Evolutionary conservation across 257 asterid species (phyloP), one percentile per base, ranked within the genome.

Genomic region (Nicotiana tabacum): DNA sequence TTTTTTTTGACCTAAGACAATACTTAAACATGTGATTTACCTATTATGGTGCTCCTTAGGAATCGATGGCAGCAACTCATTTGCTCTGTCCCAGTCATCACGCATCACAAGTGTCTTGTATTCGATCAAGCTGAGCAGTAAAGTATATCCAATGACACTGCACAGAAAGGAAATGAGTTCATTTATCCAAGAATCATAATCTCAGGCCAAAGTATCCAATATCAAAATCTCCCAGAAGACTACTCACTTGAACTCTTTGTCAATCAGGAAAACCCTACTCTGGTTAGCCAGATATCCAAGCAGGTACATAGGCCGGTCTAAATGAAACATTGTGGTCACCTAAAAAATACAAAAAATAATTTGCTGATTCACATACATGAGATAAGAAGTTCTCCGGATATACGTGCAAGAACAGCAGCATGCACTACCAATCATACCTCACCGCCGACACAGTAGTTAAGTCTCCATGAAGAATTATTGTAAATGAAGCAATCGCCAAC

Each of bases 401-500:
- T 21, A 21, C 35, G 66, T 37, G 27, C 51, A 74, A 15, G 68
- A 51, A 15, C 12, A 56, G 21, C 37, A 82, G 67, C 17, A 61
- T 11, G 48, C 30, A 5, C 17, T 51, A 66, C 64, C 6, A 48
- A 17, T 55, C 83, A 81, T 91, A 95, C 99, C 97, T 94, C 99
- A 84, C 98, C 99, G 64, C 99, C 99, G 0, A 96, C 98, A 37
- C 99, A 96, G 83, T 96, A 96, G 88, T 96, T 96, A 65, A 96
- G 98, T 83, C 96, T 94, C 99, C 98, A 95, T 67, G 99, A 91
- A 82, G 99, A 89, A 85, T 96, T 96, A 82, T 84, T 96, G 90
- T 96, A 96, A 83, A 96, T 95, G 85, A 96, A 96, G 87, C 99
- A 96, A 86, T 96, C 99, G 69, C 99, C 99, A 81, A 96, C 98